phyloP scores from a whole-genome alignment of 2,329 filamentous ascomycete species.

The Cryphonectria radicalis region DNA sequence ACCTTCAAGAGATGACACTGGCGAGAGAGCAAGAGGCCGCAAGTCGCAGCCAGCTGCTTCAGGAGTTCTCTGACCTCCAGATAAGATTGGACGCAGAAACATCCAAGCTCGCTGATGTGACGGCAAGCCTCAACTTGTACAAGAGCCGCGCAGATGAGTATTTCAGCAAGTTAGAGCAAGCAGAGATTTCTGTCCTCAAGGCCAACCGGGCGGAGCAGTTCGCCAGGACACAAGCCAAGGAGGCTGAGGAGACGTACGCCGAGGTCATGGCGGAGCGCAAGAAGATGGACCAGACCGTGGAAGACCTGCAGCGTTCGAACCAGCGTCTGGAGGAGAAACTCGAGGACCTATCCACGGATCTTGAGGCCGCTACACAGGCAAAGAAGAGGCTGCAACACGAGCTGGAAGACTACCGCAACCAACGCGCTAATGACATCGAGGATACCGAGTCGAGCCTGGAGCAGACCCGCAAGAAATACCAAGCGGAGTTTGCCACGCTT shows the following conservation, averaged over 20 bases:
- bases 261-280: constrained; percentile 90
- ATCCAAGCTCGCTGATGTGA: constrained; percentile 82
- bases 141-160: constrained; percentile 94
- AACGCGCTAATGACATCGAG: constrained; percentile 93
- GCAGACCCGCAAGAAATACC: constrained; percentile 97
- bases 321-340: constrained; percentile 89
- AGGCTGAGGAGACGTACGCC: constrained; percentile 89
- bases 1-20: constrained; percentile 78
- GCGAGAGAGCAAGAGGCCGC: constrained; percentile 84
- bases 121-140: constrained; percentile 83
- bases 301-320: constrained; percentile 87
- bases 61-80: constrained; percentile 92
- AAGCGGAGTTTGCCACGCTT: constrained; percentile 85
- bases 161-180: constrained; percentile 95
- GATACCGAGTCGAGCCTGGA: constrained; percentile 96
- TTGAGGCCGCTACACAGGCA: constrained; percentile 81
- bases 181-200: constrained; percentile 93
- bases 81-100: constrained; percentile 89
- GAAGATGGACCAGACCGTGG: constrained; percentile 83
- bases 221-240: constrained; percentile 84
- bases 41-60: constrained; percentile 85
- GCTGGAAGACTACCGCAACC: constrained; percentile 94
- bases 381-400: constrained; percentile 97
- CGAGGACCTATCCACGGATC: constrained; percentile 88
- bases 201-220: constrained; percentile 92